A percentile compares a stretch with the other conserved stretches of the same genome.
Evolutionary conservation across 805 yeast species (phyloP).

Genomic region (Saccharomycopsis guyanensis): DNA sequence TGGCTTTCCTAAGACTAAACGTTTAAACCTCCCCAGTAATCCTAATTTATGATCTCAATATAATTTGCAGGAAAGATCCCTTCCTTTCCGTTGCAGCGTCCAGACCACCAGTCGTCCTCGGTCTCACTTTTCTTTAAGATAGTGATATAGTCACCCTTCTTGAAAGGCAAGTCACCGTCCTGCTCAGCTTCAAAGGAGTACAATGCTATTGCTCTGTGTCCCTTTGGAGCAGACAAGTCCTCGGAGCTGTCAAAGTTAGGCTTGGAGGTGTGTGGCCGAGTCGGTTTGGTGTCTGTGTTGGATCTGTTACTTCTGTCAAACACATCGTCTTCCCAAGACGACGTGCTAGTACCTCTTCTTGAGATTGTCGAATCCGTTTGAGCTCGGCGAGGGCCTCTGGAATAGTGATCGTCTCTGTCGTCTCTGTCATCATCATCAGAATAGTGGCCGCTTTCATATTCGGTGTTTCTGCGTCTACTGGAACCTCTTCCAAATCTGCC

Average conservation of each 20-base stretch:
- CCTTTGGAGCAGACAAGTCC: constrained; percentile 24
- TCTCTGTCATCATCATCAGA: constrained; percentile 26
- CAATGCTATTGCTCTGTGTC: constrained; percentile 83
- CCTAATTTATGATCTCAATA: constrained; percentile 49
- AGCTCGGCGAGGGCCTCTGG: constrained; percentile 7
- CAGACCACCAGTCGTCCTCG: constrained; percentile 98
- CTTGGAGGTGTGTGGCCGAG: constrained; percentile 31
- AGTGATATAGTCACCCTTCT: constrained; percentile 88
- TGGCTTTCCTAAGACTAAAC: no score
- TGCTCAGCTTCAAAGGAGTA: constrained; percentile 89
- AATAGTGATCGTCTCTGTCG: constrained; percentile 23
- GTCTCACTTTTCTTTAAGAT: constrained; percentile 81
- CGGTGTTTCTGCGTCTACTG: constrained; percentile 25
- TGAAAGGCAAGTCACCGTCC: constrained; percentile 85
- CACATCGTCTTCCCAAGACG: constrained; percentile 86
- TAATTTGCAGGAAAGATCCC: constrained; percentile 98
- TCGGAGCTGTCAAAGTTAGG: constrained; percentile 33
- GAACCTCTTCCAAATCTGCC: constrained; percentile 26
- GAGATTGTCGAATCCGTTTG: constrained; percentile 8
- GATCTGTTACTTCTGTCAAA: constrained; percentile 46
- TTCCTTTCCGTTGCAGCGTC: constrained; percentile 70
- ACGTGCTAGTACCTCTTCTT: constrained; percentile 24
- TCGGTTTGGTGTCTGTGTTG: constrained; percentile 33
- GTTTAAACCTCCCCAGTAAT: background rate
- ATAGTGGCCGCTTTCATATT: constrained; percentile 25